Evolutionary conservation across 2,329 filamentous ascomycete genomes (phyloP).

Genomic region (Alternaria atra): DNA sequence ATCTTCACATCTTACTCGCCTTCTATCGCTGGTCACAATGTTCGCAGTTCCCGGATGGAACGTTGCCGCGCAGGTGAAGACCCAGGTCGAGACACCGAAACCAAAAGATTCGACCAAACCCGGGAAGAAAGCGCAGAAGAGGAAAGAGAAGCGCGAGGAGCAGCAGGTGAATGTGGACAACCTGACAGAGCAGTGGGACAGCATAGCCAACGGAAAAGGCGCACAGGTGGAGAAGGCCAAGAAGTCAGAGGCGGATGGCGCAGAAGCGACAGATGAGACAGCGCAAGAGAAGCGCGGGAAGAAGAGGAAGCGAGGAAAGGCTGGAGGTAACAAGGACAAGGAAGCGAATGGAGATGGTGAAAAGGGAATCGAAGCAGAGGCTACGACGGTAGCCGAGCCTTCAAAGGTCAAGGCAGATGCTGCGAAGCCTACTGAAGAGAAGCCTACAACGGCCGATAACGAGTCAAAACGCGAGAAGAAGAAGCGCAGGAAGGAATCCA

Average conservation of each 20-base stretch:
- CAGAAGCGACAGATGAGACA: slow-evolving; percentile 36
- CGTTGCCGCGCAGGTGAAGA: slow-evolving; percentile 76
- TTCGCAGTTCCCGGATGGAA: slow-evolving; percentile 96
- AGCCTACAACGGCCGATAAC: slow-evolving; percentile 22
- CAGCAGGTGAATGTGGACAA: slow-evolving; percentile 79
- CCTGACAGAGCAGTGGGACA: slow-evolving; percentile 53
- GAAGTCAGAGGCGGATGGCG: slow-evolving; percentile 69
- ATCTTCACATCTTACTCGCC: neutral
- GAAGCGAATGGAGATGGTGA: slow-evolving; percentile 36
- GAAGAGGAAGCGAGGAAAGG: slow-evolving; percentile 44
- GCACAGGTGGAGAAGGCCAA: slow-evolving; percentile 43
- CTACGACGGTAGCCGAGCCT: slow-evolving; percentile 36
- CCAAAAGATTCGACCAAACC: slow-evolving; percentile 50
- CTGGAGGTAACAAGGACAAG: slow-evolving; percentile 31
- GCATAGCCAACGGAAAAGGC: slow-evolving; percentile 58
- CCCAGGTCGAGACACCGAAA: slow-evolving; percentile 65
- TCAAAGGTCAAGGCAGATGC: slow-evolving; percentile 21
- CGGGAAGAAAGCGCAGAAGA: slow-evolving; percentile 66
- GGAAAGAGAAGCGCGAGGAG: slow-evolving; percentile 67
- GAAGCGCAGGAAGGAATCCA: slow-evolving; percentile 20
- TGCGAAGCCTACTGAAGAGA: slow-evolving; percentile 11
- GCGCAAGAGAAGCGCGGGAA: slow-evolving; percentile 50
- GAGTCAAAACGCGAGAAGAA: slow-evolving; percentile 39
- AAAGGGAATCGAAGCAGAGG: slow-evolving; percentile 26
- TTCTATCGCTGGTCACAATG: slow-evolving; percentile 62